Evolutionary conservation across 169 alveolate species (phyloP).

Genomic region (Perkinsus olseni): DNA sequence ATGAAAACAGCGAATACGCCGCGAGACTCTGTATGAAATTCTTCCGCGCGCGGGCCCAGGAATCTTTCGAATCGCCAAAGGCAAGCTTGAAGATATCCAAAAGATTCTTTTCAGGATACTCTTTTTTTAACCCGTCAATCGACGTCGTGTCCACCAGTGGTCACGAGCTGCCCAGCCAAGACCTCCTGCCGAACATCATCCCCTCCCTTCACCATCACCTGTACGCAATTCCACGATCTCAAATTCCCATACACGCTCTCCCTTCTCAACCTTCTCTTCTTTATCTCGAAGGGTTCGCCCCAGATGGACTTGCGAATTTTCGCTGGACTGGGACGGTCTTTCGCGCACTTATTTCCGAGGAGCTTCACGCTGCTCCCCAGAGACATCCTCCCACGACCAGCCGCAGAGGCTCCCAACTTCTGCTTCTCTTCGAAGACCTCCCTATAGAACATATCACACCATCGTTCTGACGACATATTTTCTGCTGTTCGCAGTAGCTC

Average conservation of each 20-base stretch:
- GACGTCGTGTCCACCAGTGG: slow-evolving; percentile 59
- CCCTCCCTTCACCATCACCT: slow-evolving; percentile 85
- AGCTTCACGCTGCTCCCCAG: slow-evolving; percentile 35
- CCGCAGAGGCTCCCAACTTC: neutral
- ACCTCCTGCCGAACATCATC: slow-evolving; percentile 91
- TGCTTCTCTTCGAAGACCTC: slow-evolving; percentile 4
- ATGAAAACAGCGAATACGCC: slow-evolving; percentile 88
- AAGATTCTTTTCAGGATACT: neutral
- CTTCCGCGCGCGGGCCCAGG: slow-evolving; percentile 29
- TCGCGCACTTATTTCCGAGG: neutral
- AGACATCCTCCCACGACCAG: neutral
- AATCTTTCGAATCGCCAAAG: slow-evolving; percentile 2
- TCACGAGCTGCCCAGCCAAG: slow-evolving; percentile 86
- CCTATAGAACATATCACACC: neutral
- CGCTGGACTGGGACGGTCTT: neutral
- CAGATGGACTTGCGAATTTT: slow-evolving; percentile 27
- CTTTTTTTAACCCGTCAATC: slow-evolving; percentile 61
- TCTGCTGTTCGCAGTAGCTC: neutral
- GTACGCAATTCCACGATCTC: slow-evolving; percentile 55
- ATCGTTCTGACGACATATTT: neutral
- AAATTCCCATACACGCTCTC: slow-evolving; percentile 67
- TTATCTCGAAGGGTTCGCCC: slow-evolving; percentile 60
- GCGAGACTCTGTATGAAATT: slow-evolving; percentile 87
- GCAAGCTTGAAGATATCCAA: neutral
- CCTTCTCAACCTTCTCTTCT: slow-evolving; percentile 51